Percentiles rank a stretch among this genome's conserved stretches.
Evolutionary conservation across 2,329 filamentous ascomycete genomes (phyloP).

Genomic region (Microdochium paspali): DNA sequence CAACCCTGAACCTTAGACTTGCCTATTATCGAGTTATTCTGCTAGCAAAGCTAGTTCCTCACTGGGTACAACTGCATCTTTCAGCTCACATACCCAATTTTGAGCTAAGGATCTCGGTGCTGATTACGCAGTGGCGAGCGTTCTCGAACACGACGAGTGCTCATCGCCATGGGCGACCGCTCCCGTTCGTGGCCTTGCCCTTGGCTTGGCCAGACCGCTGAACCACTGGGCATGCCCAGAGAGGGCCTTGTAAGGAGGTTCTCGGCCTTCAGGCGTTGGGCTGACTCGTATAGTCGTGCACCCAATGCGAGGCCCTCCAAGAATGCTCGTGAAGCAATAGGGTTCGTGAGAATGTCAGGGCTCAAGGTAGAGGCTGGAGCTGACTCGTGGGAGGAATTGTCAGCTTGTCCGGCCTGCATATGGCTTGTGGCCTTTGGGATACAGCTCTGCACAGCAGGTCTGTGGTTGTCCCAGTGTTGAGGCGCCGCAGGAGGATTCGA

Average conservation of each 20-base stretch:
- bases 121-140: background rate
- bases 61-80: background rate
- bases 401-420: background rate
- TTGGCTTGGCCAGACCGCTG: background rate
- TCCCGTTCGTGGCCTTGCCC: background rate
- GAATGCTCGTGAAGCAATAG: constrained; percentile 13
- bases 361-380: background rate
- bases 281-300: constrained; percentile 1
- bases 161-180: background rate
- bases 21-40: no score
- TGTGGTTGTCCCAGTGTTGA: no score
- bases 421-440: background rate
- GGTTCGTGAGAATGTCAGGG: background rate
- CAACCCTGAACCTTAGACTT: no score
- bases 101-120: background rate
- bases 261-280: background rate
- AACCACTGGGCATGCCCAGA: background rate
- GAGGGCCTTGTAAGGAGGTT: background rate
- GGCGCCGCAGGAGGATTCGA: no score
- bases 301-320: constrained; percentile 16
- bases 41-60: no score
- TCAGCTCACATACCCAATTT: no score
- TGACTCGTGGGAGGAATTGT: background rate
- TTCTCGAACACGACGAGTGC: background rate
- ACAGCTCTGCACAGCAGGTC: background rate